Conservation (phyloP, 768 basidiomycete species). For the Mycena crocata region DNA sequence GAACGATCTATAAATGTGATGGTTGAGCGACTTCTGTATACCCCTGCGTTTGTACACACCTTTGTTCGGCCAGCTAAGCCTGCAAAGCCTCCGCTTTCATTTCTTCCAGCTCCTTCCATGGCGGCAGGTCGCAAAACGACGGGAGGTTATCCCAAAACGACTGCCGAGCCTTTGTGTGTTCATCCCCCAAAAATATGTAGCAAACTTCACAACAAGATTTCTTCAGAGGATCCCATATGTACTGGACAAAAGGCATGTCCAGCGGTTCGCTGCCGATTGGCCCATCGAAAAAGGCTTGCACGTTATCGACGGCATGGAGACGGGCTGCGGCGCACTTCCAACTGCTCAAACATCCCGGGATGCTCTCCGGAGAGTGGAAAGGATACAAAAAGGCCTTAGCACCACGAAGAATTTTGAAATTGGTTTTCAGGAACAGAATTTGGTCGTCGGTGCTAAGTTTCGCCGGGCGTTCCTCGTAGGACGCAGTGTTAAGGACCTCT, state of each 20-base stretch:
- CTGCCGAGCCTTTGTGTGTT: constrained; percentile 17
- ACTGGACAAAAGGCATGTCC: no score
- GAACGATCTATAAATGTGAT: no score
- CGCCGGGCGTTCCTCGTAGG: background rate
- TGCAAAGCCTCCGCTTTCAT: constrained; percentile 13
- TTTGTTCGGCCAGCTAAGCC: background rate
- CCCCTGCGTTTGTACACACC: no score
- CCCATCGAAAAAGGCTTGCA: no score
- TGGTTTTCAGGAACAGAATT: background rate
- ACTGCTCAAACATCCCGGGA: background rate
- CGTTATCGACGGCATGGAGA: background rate
- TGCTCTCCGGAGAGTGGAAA: background rate
- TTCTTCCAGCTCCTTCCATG: constrained; percentile 35
- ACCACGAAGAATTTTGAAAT: background rate
- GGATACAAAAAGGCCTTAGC: background rate
- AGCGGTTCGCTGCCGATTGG: no score
- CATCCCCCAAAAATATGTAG: background rate
- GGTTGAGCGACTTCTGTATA: no score
- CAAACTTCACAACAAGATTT: background rate
- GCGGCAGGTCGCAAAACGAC: constrained; percentile 33
- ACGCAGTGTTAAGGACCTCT: background rate
- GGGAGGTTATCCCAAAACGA: constrained; percentile 36
- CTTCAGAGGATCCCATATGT: background rate
- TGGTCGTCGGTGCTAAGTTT: constrained; percentile 2
- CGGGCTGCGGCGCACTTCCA: background rate